Percentiles rank a stretch among this genome's conserved stretches.
Conservation (phyloP, 345 rosid species). For the Combretum micranthum region DNA sequence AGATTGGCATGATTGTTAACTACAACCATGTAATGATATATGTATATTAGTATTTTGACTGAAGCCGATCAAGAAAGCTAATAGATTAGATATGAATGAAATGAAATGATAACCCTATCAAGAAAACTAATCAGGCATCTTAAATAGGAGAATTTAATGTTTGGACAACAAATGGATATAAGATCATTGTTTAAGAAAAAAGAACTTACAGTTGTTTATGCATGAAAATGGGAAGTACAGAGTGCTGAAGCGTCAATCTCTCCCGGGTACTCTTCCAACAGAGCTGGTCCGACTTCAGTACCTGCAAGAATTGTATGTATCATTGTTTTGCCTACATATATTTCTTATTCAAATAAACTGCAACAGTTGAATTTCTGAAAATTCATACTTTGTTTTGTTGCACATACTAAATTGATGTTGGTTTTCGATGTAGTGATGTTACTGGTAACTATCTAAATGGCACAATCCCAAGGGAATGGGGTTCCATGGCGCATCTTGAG, state of each 20-base stretch:
- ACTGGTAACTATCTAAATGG: conserved; percentile 1
- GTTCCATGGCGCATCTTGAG: background rate
- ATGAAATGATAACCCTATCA: no score
- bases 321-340: background rate
- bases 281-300: background rate
- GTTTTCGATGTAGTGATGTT: background rate
- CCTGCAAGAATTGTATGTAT: conserved; percentile 3
- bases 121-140: no score
- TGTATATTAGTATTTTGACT: no score
- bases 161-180: no score
- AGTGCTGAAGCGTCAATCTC: background rate
- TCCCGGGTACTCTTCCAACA: background rate
- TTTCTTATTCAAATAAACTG: background rate
- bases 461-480: background rate
- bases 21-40: no score
- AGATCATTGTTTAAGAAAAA: no score
- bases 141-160: no score
- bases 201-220: no score
- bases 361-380: background rate
- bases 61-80: no score
- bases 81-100: no score
- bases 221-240: background rate
- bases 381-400: background rate
- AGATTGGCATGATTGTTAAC: no score
- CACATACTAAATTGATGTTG: background rate